These are phyloP conservation scores for Acacia acuminata DNA, from an alignment of 306 rosid genomes.

Conservation along the genomic window DNA sequence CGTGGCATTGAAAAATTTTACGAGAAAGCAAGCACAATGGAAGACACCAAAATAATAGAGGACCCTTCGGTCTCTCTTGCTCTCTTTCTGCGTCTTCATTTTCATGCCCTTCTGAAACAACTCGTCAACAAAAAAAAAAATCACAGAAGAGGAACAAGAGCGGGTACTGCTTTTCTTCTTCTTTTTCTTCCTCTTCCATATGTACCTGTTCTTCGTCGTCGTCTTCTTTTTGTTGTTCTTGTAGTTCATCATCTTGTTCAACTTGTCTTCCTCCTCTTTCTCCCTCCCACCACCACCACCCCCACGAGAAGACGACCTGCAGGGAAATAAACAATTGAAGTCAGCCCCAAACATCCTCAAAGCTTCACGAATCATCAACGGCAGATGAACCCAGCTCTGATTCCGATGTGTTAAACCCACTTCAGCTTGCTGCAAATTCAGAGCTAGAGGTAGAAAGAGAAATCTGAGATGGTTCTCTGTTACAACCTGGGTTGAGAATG, in stretches of 20 bases:
- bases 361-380: constrained; percentile 88
- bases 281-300: constrained; percentile 31
- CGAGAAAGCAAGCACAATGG: too few relatives aligned
- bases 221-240: constrained; percentile 24
- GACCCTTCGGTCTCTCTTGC: too few relatives aligned
- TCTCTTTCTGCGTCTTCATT: too few relatives aligned
- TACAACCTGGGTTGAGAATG: constrained; percentile 54
- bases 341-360: constrained; percentile 67
- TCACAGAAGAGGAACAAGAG: too few relatives aligned
- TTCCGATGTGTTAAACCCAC: constrained; percentile 55
- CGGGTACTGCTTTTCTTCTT: background rate
- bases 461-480: constrained; percentile 53
- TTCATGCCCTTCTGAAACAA: too few relatives aligned
- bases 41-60: too few relatives aligned
- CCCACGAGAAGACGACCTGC: constrained; percentile 56
- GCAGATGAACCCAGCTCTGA: constrained; percentile 90
- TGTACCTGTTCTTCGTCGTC: background rate
- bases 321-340: constrained; percentile 81
- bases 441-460: constrained; percentile 64
- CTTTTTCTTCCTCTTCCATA: constrained; percentile 29
- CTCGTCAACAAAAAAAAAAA: too few relatives aligned
- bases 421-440: constrained; percentile 50
- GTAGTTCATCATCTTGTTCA: background rate
- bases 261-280: constrained; percentile 39
- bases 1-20: too few relatives aligned